Percentiles rank a stretch among this genome's conserved stretches.
Conservation (phyloP, 345 rosid species). For the Laguncularia racemosa region DNA sequence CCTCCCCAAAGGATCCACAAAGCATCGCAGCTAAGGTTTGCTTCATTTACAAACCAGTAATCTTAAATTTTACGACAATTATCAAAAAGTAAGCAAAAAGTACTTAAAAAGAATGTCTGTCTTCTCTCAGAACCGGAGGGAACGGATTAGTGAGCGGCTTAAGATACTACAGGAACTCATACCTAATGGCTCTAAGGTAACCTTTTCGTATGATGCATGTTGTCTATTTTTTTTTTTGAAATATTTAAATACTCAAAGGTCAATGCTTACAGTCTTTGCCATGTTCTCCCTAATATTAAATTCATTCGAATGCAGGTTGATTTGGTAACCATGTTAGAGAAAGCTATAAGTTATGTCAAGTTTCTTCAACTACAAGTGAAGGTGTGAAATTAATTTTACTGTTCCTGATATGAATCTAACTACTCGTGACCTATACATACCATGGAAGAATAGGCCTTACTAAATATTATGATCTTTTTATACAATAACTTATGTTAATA, state of each 20-base stretch:
- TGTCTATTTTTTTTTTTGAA: not conserved
- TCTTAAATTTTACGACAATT: not conserved
- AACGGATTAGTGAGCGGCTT: constrained; percentile 82
- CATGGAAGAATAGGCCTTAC: no score
- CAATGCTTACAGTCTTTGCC: not conserved
- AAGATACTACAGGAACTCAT: constrained; percentile 79
- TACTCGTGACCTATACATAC: no score
- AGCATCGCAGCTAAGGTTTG: constrained; percentile 93
- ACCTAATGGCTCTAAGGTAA: constrained; percentile 86
- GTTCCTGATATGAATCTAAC: not conserved
- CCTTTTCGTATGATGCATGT: not conserved
- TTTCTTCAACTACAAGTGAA: constrained; percentile 97
- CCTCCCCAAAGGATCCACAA: constrained; percentile 72
- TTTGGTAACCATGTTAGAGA: constrained; percentile 93
- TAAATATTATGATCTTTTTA: no score
- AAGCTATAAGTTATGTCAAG: constrained; percentile 84
- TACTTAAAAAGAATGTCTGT: constrained; percentile 9
- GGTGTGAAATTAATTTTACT: constrained; percentile 22
- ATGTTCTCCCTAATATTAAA: not conserved
- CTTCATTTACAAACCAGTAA: not conserved
- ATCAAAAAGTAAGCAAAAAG: no score
- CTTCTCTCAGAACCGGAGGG: constrained; percentile 72
- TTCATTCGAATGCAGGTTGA: constrained; percentile 46
- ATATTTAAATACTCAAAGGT: not conserved
- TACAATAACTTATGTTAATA: no score